Base-by-base conservation (phyloP, 345 rosid genomes). In the Chamaenerion angustifolium region DNA sequence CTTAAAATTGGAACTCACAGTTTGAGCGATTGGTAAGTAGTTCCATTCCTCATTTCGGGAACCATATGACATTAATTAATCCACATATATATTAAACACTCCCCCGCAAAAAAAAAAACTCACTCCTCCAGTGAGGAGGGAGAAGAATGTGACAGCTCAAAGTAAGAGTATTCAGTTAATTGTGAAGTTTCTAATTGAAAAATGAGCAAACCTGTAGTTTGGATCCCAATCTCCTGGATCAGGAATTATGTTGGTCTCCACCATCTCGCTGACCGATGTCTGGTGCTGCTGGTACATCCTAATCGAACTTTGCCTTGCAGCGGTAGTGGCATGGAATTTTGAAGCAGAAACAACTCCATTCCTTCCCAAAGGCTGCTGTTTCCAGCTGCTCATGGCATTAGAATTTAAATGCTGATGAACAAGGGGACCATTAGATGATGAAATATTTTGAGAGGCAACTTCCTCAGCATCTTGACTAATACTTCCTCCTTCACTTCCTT, bases 211-310 rank as follows among this genome's bases (percentile, higher is more conserved):
- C 99, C 99, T 88, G 78, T 82, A 93, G 74, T 79, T 81, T 40
- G 99, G 99, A 77, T 93, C 99, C 99, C 99, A 93, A 52, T 93
- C 97, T 60, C 94, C 94, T 14, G 99, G 97, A 73, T 79, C 81
- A 55, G 94, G 96, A 57, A 83, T 80, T 55, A 54, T 53, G 66
- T 77, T 61, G 40, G 71, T 51, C 48, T 82, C 95, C 13, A 64
- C 62, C 60, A 68, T 72, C 49, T 82, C 90, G 56, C 55, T 66
- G 68, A 69, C 51, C 8, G 56, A 65, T 64, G 73, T 88, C 14
- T 61, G 55, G 54, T 60, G 54, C 64, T 74, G 74, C 43, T 72
- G 61, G 50, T 62, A 43, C 47, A 71, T 69, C 65, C 74, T 58
- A 60, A 40, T 64, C 40, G 73, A 52, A 56, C 67, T 70, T 60